These are phyloP conservation scores for Blepharisma stoltei DNA, from an alignment of 73 alveolate genomes.

Conservation along the genomic window DNA sequence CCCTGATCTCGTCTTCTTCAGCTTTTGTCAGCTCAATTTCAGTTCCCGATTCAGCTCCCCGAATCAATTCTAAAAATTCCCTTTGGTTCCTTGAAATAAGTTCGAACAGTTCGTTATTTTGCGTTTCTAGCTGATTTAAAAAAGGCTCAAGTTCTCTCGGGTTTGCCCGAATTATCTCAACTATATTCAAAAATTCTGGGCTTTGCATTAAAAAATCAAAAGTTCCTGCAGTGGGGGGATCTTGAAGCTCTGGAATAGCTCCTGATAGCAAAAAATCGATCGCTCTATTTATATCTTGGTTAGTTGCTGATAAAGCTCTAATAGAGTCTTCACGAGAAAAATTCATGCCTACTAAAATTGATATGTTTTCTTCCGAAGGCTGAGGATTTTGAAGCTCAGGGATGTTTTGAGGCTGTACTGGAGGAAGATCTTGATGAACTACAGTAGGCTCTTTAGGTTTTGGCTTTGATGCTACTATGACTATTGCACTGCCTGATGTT, in stretches of 20 bases:
- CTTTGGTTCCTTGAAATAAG: neutral
- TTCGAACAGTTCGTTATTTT: neutral
- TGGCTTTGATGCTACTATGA: neutral
- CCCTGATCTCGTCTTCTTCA: neutral
- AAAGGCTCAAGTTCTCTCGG: slow-evolving; percentile 2
- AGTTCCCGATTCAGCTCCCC: neutral
- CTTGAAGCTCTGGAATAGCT: neutral
- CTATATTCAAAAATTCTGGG: neutral
- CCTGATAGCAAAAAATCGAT: too few relatives aligned
- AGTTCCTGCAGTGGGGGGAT: neutral
- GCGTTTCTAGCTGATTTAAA: neutral
- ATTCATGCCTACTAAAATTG: neutral
- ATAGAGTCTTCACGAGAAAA: neutral
- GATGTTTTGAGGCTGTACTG: neutral
- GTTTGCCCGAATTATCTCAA: neutral
- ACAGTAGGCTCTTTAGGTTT: neutral
- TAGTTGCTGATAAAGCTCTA: neutral
- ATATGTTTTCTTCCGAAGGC: neutral
- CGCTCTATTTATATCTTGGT: neutral
- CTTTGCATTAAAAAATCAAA: slow-evolving; percentile 6
- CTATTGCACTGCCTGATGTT: neutral
- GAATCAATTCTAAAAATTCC: neutral
- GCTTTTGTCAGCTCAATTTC: slow-evolving; percentile 17
- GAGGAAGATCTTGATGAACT: neutral
- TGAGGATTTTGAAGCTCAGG: neutral